A percentile compares a stretch with the other conserved stretches of the same genome.
phyloP scores from a whole-genome alignment of 805 yeast genomes.

The Lipomyces mesembrius region DNA sequence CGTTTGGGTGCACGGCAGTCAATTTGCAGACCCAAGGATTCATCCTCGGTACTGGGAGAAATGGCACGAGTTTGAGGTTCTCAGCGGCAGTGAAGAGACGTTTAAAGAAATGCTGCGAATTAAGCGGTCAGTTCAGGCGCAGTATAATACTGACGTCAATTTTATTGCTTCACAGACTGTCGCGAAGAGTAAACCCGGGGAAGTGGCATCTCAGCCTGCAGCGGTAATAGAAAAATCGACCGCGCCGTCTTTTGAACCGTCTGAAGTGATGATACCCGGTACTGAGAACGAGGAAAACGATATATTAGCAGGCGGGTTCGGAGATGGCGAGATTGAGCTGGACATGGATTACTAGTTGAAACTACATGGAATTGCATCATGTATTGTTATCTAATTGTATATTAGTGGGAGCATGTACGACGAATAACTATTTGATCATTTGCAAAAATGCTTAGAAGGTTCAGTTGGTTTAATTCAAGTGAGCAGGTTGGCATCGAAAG shows the following conservation, averaged over 20 bases:
- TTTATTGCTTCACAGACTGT: conserved; percentile 40
- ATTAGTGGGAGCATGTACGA: not conserved
- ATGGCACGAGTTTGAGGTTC: conserved; percentile 78
- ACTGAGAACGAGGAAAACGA: conserved; percentile 1
- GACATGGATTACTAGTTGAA: not conserved
- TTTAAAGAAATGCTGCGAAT: conserved; percentile 73
- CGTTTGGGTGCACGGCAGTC: conserved; percentile 60
- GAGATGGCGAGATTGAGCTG: not conserved
- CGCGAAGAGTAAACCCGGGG: conserved; percentile 14
- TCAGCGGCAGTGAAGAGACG: conserved; percentile 69
- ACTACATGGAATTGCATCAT: not conserved
- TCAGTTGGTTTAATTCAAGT: not conserved
- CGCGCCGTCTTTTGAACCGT: not conserved
- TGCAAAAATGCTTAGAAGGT: too few species aligned
- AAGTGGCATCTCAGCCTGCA: not conserved
- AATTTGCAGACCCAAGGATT: conserved; percentile 47
- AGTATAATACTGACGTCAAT: conserved; percentile 41
- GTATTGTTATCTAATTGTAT: not conserved
- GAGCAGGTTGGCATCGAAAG: not conserved
- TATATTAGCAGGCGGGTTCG: not conserved
- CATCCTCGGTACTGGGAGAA: conserved; percentile 56
- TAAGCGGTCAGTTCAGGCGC: conserved; percentile 53
- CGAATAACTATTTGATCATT: not conserved
- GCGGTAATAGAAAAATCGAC: not conserved
- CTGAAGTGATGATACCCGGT: not conserved